These are phyloP conservation scores for Gossypium laxum DNA, from an alignment of 441 rosid species.

Conservation along the genomic window DNA sequence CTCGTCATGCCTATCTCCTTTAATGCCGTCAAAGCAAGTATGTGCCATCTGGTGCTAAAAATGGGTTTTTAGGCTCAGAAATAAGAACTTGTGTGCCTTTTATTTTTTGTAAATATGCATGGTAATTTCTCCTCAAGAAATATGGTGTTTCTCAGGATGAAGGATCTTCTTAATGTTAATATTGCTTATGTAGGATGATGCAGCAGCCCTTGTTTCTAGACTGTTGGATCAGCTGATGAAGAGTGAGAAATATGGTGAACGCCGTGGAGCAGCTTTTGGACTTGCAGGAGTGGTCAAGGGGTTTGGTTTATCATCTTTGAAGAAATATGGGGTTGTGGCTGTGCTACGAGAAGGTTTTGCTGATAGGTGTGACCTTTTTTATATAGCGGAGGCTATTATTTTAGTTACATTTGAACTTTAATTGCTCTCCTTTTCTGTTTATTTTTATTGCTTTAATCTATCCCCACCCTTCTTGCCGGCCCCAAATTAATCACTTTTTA, in stretches of 20 bases:
- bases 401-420: neutral
- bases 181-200: constrained; percentile 56
- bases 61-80: constrained; percentile 8
- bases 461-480: no score
- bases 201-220: constrained; percentile 59
- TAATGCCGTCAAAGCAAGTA: constrained; percentile 77
- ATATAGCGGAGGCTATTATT: neutral
- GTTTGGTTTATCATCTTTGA: constrained; percentile 78
- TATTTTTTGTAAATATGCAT: neutral
- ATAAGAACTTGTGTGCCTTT: neutral
- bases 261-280: constrained; percentile 99
- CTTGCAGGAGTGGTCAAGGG: constrained; percentile 93
- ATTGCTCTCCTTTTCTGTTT: neutral
- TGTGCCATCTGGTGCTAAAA: constrained; percentile 19
- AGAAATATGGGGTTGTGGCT: constrained; percentile 61
- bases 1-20: constrained; percentile 79
- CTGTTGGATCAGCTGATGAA: constrained; percentile 78
- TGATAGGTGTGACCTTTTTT: constrained; percentile 53
- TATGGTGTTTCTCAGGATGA: neutral
- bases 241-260: constrained; percentile 94
- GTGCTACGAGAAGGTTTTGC: constrained; percentile 58
- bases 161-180: constrained; percentile 3
- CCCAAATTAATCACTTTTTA: neutral
- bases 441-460: neutral
- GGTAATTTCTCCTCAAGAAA: neutral